phyloP scores from a whole-genome alignment of 441 rosid species.

The Euphorbia celastroides region DNA sequence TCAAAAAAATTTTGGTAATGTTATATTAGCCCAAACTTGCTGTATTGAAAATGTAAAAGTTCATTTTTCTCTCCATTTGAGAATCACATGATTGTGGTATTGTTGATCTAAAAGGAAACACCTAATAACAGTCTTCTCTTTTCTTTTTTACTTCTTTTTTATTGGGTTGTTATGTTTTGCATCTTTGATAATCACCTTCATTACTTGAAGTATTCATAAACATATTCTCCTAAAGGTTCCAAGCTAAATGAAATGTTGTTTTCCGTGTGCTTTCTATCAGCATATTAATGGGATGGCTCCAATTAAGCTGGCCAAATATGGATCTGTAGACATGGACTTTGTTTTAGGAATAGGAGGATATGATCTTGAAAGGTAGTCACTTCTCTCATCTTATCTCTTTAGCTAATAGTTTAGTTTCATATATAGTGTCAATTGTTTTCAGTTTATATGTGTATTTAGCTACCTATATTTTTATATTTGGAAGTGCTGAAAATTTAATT shows the following conservation, averaged over 20 bases:
- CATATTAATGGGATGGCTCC: constrained; percentile 63
- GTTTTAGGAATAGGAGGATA: constrained; percentile 75
- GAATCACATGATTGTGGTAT: not conserved
- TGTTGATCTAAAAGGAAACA: not conserved
- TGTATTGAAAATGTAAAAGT: not conserved
- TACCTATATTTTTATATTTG: not conserved
- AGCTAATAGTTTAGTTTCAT: not conserved
- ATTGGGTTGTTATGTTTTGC: not conserved
- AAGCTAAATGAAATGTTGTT: constrained; percentile 4
- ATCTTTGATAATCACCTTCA: not conserved
- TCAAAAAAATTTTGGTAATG: not conserved
- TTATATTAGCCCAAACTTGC: not conserved
- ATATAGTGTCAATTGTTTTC: not conserved
- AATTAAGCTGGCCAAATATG: constrained; percentile 45
- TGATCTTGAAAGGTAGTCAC: constrained; percentile 58
- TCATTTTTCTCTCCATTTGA: not conserved
- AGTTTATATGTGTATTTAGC: not conserved
- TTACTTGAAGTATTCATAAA: not conserved
- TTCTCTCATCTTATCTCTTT: not conserved
- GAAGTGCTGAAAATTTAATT: not conserved
- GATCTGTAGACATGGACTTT: constrained; percentile 66
- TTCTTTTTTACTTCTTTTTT: not conserved
- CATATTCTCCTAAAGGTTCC: not conserved
- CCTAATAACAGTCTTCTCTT: not conserved
- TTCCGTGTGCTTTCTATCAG: constrained; percentile 26